These are phyloP conservation scores for Podospora pseudocomata DNA, from an alignment of 495 filamentous ascomycete genomes.

Conservation along the genomic window DNA sequence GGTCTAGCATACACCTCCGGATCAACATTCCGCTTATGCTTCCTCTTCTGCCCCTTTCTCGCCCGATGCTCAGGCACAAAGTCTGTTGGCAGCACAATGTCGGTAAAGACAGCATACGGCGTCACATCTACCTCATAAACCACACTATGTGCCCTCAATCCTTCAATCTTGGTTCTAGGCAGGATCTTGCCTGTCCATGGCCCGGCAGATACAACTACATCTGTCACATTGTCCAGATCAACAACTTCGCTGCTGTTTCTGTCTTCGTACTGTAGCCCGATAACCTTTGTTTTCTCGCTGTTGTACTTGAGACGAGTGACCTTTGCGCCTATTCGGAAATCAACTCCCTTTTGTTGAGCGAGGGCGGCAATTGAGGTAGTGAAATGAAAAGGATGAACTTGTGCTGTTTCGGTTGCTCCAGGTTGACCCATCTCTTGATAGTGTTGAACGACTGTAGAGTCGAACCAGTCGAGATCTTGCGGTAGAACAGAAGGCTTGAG, in stretches of 20 bases:
- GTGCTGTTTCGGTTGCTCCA: constrained; percentile 65
- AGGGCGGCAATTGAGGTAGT: constrained; percentile 83
- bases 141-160: constrained; percentile 84
- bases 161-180: constrained; percentile 72
- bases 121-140: constrained; percentile 77
- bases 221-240: constrained; percentile 68
- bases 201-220: constrained; percentile 79
- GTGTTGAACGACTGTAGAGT: constrained; percentile 56
- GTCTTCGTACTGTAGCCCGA: constrained; percentile 71
- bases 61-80: constrained; percentile 45
- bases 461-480: constrained; percentile 82
- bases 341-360: constrained; percentile 68
- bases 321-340: constrained; percentile 62
- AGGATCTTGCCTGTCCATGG: constrained; percentile 81
- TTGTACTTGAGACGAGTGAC: constrained; percentile 46
- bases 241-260: constrained; percentile 49
- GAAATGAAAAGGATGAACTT: constrained; percentile 92
- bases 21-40: constrained; percentile 59
- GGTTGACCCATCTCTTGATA: constrained; percentile 85
- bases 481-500: constrained; percentile 64
- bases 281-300: constrained; percentile 50
- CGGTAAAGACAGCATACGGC: constrained; percentile 86
- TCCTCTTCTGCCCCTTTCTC: constrained; percentile 47
- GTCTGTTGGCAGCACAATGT: constrained; percentile 70
- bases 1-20: constrained; percentile 95